Base-by-base conservation (phyloP, 176 grass and related monocot species). In the Chrysopogon serrulatus region DNA sequence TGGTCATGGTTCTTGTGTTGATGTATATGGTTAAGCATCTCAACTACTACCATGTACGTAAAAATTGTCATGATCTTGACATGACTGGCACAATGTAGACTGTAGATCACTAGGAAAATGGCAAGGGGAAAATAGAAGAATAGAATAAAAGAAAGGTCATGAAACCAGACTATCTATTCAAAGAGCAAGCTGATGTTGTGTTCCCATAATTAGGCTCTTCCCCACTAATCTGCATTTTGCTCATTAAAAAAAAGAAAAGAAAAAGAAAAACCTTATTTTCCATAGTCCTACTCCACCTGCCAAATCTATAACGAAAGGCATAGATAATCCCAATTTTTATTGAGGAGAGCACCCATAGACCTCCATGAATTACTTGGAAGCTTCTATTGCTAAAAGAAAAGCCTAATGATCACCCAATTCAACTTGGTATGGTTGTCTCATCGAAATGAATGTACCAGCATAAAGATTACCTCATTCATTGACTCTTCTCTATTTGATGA, bases 1-100 rank as follows among this genome's bases (percentile, higher is more conserved):
- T 75, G 66, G 85, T 87, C 94, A 93, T 91, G 86, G 75, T 90
- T 93, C 88, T 89, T 91, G 87, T 93, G 87, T 77, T 91, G 84
- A 76, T 83, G 62, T 85, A 23, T 89, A 79, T 34, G 78, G 89
- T 91, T 90, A 77, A 88, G 69, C 85, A 84, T 82, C 79, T 73
- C 85, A 83, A 74, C 70, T 85, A 76, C 81, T 56, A 83, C 81
- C 77, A 69, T 92, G 86, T 81, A 81, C 91, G 85, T 84, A 81
- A 80, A 81, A 87, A 83, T 48, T 24, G 67, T 63, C 83, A 93
- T 85, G 70, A 89, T 97, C 91, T 93, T 97, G 86, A 87, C 94
- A 93, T 97, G 91, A 41, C 79, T 62, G 49, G 27, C 71, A 34
- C 19, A 37, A 54, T 56, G 34, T 30, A 86, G 43, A 82, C 36